phyloP scores from a whole-genome alignment of 2,329 filamentous ascomycete species.

The Raffaelea arxii region DNA sequence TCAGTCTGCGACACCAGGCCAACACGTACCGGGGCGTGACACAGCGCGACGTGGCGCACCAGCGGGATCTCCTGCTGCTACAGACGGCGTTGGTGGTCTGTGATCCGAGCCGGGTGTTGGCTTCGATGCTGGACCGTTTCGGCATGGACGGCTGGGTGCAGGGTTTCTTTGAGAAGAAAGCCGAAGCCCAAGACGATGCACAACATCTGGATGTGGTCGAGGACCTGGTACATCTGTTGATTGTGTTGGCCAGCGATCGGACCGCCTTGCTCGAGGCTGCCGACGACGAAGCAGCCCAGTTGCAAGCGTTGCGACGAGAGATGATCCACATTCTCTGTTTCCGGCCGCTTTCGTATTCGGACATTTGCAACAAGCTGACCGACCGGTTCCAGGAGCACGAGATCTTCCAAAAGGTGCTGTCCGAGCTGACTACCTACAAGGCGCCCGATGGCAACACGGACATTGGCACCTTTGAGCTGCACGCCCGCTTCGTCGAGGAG shows the following conservation, averaged over 20 bases:
- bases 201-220: slow-evolving; percentile 91
- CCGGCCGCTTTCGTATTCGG: slow-evolving; percentile 90
- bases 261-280: slow-evolving; percentile 58
- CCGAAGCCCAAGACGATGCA: slow-evolving; percentile 68
- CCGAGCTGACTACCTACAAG: slow-evolving; percentile 82
- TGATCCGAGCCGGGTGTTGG: slow-evolving; percentile 71
- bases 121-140: slow-evolving; percentile 85
- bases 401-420: slow-evolving; percentile 73
- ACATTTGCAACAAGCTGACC: slow-evolving; percentile 74
- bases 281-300: slow-evolving; percentile 55
- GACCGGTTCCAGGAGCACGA: slow-evolving; percentile 86
- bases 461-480: slow-evolving; percentile 88
- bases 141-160: slow-evolving; percentile 81
- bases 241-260: slow-evolving; percentile 82
- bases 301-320: slow-evolving; percentile 72
- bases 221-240: slow-evolving; percentile 88
- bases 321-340: slow-evolving; percentile 93
- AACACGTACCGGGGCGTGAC: slow-evolving; percentile 84
- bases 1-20: slow-evolving; percentile 91
- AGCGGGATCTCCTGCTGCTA: slow-evolving; percentile 87
- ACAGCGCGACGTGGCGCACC: slow-evolving; percentile 85
- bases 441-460: slow-evolving; percentile 86
- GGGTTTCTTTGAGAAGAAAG: slow-evolving; percentile 65
- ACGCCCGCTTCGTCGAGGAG: slow-evolving; percentile 73
- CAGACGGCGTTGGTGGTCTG: slow-evolving; percentile 86